Evolutionary conservation across 1,284 basidiomycete species (phyloP).

Genomic region (Pterula multifida): DNA sequence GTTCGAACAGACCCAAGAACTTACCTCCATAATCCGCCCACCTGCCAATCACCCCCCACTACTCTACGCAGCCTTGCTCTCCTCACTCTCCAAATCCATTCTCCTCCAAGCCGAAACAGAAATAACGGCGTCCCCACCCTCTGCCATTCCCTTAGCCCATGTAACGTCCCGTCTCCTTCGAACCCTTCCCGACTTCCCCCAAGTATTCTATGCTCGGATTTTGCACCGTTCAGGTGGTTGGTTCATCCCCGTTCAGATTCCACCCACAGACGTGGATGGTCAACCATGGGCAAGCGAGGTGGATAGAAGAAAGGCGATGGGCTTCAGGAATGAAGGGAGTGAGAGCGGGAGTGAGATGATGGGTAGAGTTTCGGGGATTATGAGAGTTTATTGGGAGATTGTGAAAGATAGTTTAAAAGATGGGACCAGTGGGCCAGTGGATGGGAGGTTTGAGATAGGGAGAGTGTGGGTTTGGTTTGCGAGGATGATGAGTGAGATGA

Average conservation of each 20-base stretch:
- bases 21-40: conserved; percentile 39
- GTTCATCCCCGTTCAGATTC: conserved; percentile 46
- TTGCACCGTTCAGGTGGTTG: conserved; percentile 72
- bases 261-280: conserved; percentile 33
- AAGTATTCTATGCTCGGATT: conserved; percentile 36
- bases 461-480: conserved; percentile 62
- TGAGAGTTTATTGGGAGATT: conserved; percentile 84
- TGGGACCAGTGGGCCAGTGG: conserved; percentile 24
- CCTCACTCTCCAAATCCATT: conserved; percentile 80
- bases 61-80: conserved; percentile 71
- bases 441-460: conserved; percentile 44
- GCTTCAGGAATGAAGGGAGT: conserved; percentile 41
- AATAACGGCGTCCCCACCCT: conserved; percentile 80
- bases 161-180: conserved; percentile 62
- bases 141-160: conserved; percentile 74
- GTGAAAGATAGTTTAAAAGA: conserved; percentile 30
- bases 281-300: conserved; percentile 34
- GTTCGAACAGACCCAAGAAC: conserved; percentile 49
- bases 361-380: conserved; percentile 74
- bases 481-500: conserved; percentile 38
- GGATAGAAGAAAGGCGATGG: conserved; percentile 56
- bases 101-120: conserved; percentile 92
- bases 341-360: conserved; percentile 16
- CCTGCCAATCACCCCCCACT: conserved; percentile 23
- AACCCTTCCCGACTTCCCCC: background rate